These are phyloP conservation scores for Lecanicillium sp. DNA, from an alignment of 2,329 filamentous ascomycete species.

Conservation along the genomic window DNA sequence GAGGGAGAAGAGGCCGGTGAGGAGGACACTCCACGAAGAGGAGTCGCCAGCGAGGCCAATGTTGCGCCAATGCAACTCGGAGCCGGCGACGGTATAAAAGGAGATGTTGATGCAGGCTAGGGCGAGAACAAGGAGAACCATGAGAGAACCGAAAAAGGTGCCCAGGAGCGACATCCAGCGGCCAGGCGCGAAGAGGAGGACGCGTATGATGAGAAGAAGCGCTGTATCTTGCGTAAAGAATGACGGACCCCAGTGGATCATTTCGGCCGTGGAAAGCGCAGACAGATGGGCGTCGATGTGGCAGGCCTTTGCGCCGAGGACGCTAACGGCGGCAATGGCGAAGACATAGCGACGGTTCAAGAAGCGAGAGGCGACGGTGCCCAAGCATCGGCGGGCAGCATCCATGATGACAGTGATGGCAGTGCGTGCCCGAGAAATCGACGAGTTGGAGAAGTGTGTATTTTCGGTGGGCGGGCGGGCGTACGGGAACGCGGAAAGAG, in stretches of 20 bases:
- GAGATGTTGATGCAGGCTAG: conserved; percentile 17
- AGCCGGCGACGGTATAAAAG: conserved; percentile 20
- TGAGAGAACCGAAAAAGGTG: conserved; percentile 1
- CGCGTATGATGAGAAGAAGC: conserved; percentile 6
- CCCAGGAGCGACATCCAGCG: conserved; percentile 1
- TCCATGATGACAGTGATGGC: conserved; percentile 4
- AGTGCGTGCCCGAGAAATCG: too few species aligned
- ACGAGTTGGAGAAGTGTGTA: too few species aligned
- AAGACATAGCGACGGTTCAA: conserved; percentile 9
- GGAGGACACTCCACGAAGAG: conserved; percentile 20
- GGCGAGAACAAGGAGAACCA: conserved; percentile 6
- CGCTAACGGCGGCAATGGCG: conserved; percentile 8
- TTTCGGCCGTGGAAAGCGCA: conserved; percentile 7
- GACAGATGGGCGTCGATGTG: conserved; percentile 10
- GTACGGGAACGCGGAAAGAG: too few species aligned
- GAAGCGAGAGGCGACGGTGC: conserved; percentile 6
- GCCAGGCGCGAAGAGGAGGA: conserved; percentile 5
- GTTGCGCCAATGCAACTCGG: conserved; percentile 28
- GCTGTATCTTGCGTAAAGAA: conserved; percentile 9
- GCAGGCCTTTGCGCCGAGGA: conserved; percentile 9
- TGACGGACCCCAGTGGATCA: conserved; percentile 8
- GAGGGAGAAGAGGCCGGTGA: conserved; percentile 21
- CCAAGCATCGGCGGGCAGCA: conserved; percentile 2
- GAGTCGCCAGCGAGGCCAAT: conserved; percentile 21
- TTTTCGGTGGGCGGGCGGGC: too few species aligned